Base-by-base conservation (phyloP, 352 stramenopile genomes). In the Phytophthora pseudosyringae region DNA sequence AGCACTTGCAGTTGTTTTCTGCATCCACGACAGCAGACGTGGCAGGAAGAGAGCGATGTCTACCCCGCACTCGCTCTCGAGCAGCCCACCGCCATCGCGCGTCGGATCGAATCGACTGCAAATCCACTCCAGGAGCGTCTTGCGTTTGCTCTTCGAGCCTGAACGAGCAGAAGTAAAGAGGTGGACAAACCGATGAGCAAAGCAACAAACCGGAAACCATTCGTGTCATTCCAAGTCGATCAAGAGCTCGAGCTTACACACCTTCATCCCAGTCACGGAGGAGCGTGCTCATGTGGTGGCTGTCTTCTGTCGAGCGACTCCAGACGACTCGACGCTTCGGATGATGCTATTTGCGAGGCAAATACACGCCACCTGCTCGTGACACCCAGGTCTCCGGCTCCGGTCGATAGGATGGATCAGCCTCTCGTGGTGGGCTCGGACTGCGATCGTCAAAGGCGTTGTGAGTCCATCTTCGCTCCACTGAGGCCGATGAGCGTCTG, bases 371-470 rank as follows among this genome's bases (percentile, higher is more conserved):
- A 8, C 87, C 87, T 10, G 87, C 87, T 51, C 83, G 73, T 5
- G 87, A 95, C 16, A 91, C 79, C 87, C 87, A 95, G 0, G 67
- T 35, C 43, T 91, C 82, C 0, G 85, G 76, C 49, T 93, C 81
- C 0, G 87, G 87, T 9, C 67, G 72, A 67, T 95, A 95, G 9
- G 76, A 75, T 25, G 85, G 83, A 59, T 93, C 72, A 5, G 76
- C 35, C 43, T 82, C 51, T 12, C 87, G 81, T 6, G 79, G 63
- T 10, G 87, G 85, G 65, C 87, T 95, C 2, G 83, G 87, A 51
- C 87, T 95, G 15, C 86, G 82, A 45, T 83, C 80, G 15, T 90
- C 69, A 39, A 90, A 95, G 1, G 72, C 87, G 18, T 82, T 80
- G 44, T 95, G 87, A 13, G 81, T 86, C 87, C 87, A 95, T 33